Conservation (phyloP, 352 stramenopile genomes). For the Phytophthora sp. region DNA sequence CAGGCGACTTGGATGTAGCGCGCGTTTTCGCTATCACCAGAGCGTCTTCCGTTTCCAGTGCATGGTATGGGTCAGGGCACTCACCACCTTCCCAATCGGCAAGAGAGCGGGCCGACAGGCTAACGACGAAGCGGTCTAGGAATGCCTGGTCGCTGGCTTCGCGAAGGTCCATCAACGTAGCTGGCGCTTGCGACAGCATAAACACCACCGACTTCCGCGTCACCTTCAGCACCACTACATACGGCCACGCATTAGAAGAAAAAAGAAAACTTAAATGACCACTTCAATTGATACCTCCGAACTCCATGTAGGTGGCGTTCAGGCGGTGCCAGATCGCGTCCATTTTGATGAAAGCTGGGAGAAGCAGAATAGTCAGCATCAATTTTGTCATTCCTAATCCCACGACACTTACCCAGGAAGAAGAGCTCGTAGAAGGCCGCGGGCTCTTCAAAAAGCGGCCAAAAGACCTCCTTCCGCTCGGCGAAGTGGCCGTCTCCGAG, state of each 20-base stretch:
- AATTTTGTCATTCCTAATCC: not conserved
- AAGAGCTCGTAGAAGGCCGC: conserved; percentile 87
- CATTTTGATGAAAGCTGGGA: conserved; percentile 81
- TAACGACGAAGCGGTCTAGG: conserved; percentile 76
- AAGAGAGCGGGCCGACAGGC: conserved; percentile 51
- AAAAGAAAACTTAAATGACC: no score
- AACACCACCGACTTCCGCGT: conserved; percentile 61
- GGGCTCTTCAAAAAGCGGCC: conserved; percentile 84
- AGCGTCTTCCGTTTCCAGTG: conserved; percentile 65
- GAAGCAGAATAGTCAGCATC: not conserved
- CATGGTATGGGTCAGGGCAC: conserved; percentile 69
- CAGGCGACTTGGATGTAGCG: conserved; percentile 5
- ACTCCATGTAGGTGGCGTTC: conserved; percentile 89
- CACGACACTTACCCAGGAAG: conserved; percentile 40
- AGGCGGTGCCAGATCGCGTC: conserved; percentile 79
- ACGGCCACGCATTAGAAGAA: no score
- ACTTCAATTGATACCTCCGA: conserved; percentile 77
- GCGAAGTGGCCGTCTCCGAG: conserved; percentile 71
- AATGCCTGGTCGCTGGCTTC: conserved; percentile 61
- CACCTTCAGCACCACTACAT: conserved; percentile 77
- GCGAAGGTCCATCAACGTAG: conserved; percentile 60
- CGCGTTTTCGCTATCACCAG: conserved; percentile 44
- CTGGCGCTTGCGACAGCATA: conserved; percentile 65
- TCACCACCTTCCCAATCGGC: conserved; percentile 76
- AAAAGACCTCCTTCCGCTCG: conserved; percentile 50